Conservation (phyloP, 2,329 filamentous ascomycete species). For the Alternaria longipes region DNA sequence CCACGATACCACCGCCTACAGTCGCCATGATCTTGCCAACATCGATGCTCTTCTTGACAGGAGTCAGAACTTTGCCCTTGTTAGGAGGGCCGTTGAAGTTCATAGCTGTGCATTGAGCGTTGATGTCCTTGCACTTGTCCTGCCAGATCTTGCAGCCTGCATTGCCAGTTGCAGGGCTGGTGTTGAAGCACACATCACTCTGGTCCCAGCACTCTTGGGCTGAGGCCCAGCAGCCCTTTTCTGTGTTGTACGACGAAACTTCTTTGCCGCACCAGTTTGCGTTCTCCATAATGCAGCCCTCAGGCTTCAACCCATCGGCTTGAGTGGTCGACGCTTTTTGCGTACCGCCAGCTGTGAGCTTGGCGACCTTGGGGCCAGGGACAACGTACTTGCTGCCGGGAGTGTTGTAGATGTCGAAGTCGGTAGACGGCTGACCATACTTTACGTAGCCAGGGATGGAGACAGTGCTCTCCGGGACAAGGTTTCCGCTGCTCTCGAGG, state of each 20-base stretch:
- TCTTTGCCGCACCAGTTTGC: constrained; percentile 77
- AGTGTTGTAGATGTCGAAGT: constrained; percentile 69
- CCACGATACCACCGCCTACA: constrained; percentile 23
- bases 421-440: constrained; percentile 63
- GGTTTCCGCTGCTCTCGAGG: constrained; percentile 61
- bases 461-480: constrained; percentile 63
- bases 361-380: constrained; percentile 66
- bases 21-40: constrained; percentile 39
- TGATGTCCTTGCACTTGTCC: constrained; percentile 64
- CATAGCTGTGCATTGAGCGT: constrained; percentile 52
- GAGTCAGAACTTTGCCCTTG: constrained; percentile 52
- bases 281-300: constrained; percentile 69
- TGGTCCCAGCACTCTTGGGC: constrained; percentile 63
- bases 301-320: constrained; percentile 63
- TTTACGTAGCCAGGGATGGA: constrained; percentile 73
- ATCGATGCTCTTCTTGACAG: constrained; percentile 40
- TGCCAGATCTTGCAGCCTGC: constrained; percentile 70
- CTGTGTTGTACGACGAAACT: constrained; percentile 64
- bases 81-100: constrained; percentile 57
- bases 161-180: constrained; percentile 67
- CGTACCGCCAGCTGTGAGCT: constrained; percentile 47
- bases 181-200: constrained; percentile 66
- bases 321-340: constrained; percentile 42
- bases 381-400: constrained; percentile 60
- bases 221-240: constrained; percentile 67